phyloP scores from a whole-genome alignment of 768 basidiomycete species.

The Kwoniella mangroviensis region DNA sequence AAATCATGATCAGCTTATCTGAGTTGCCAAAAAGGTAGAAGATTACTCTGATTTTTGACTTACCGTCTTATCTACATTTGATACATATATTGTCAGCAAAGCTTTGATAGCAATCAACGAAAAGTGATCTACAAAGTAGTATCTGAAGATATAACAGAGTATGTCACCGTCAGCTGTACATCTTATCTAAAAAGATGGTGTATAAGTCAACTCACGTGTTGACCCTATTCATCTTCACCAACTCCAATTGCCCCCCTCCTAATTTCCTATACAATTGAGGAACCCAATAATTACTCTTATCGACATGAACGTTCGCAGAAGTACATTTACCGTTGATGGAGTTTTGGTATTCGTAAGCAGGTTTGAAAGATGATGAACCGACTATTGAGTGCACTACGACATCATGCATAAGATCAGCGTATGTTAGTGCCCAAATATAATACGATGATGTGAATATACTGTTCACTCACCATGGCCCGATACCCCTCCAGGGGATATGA shows the following conservation, averaged over 20 bases:
- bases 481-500: constrained; percentile 35
- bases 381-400: constrained; percentile 37
- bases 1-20: too few species aligned
- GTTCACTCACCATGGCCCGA: constrained; percentile 38
- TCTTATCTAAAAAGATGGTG: neutral
- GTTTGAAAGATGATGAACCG: constrained; percentile 33
- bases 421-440: neutral
- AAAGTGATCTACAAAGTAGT: constrained; percentile 18
- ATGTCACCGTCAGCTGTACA: neutral
- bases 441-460: neutral
- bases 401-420: neutral
- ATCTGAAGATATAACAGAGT: neutral
- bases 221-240: constrained; percentile 20
- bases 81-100: neutral
- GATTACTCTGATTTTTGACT: neutral
- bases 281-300: constrained; percentile 58
- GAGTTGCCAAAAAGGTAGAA: too few species aligned
- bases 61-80: constrained; percentile 23
- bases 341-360: constrained; percentile 6
- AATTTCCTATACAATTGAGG: constrained; percentile 54
- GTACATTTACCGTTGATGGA: constrained; percentile 29
- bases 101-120: neutral
- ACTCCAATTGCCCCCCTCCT: constrained; percentile 34
- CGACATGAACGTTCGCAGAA: constrained; percentile 49
- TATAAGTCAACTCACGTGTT: constrained; percentile 24